Conservation (phyloP, 495 filamentous ascomycete species). For the Haplographium delicatum region DNA sequence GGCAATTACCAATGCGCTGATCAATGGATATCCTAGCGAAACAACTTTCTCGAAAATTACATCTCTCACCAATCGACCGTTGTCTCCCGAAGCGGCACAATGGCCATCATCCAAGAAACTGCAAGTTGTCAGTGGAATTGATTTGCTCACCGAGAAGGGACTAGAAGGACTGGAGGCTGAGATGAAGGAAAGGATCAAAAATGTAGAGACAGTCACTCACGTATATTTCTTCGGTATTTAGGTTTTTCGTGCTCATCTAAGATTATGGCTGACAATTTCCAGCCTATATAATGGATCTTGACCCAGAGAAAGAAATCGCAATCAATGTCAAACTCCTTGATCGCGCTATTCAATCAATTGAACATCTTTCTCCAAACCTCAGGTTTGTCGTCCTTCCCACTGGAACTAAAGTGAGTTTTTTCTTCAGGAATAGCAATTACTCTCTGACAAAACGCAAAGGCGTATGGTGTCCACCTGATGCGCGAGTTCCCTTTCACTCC, state of each 20-base stretch:
- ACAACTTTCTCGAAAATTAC: slow-evolving; percentile 38
- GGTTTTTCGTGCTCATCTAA: background rate
- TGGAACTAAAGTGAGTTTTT: slow-evolving; percentile 26
- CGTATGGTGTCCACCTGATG: slow-evolving; percentile 34
- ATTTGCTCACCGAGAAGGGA: slow-evolving; percentile 32
- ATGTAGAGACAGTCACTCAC: slow-evolving; percentile 37
- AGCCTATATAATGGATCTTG: slow-evolving; percentile 30
- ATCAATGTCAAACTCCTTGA: slow-evolving; percentile 30
- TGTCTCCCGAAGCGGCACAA: slow-evolving; percentile 31
- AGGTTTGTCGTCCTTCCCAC: slow-evolving; percentile 35
- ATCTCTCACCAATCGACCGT: slow-evolving; percentile 39
- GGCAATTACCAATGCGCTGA: slow-evolving; percentile 40
- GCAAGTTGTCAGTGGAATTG: slow-evolving; percentile 37
- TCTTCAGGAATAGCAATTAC: background rate
- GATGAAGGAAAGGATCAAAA: slow-evolving; percentile 33
- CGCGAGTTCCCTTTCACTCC: slow-evolving; percentile 32
- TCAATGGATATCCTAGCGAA: slow-evolving; percentile 35
- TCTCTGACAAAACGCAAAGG: slow-evolving; percentile 4
- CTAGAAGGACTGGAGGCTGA: slow-evolving; percentile 30
- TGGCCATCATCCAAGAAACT: slow-evolving; percentile 39
- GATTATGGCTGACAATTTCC: background rate
- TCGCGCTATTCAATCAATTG: slow-evolving; percentile 12
- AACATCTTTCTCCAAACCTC: slow-evolving; percentile 27
- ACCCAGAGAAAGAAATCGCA: slow-evolving; percentile 26
- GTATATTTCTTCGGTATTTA: slow-evolving; percentile 38